phyloP scores from a whole-genome alignment of 169 alveolate genomes.

The Eimeria necatrix region DNA sequence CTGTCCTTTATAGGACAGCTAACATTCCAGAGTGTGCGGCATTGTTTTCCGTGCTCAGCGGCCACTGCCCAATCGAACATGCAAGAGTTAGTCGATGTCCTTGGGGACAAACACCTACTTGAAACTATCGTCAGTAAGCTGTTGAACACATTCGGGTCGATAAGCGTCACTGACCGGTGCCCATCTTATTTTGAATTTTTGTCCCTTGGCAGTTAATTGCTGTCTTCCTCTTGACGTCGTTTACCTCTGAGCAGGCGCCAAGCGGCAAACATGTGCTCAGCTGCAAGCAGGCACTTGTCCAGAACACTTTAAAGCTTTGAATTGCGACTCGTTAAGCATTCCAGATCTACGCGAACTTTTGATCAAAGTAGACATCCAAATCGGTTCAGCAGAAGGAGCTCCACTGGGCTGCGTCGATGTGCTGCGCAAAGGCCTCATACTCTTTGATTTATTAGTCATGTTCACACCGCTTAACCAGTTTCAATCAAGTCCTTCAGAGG shows the following conservation, averaged over 20 bases:
- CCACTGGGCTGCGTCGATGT: slow-evolving; percentile 39
- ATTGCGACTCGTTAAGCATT: slow-evolving; percentile 15
- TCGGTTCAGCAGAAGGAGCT: slow-evolving; percentile 41
- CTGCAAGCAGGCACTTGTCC: slow-evolving; percentile 29
- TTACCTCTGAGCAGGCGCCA: neutral
- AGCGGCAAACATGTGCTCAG: slow-evolving; percentile 48
- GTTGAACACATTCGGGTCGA: neutral
- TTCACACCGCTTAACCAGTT: slow-evolving; percentile 5
- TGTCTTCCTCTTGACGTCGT: neutral
- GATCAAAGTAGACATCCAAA: neutral
- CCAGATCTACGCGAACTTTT: neutral
- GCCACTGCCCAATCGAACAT: slow-evolving; percentile 61
- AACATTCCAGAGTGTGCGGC: neutral
- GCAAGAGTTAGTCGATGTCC: neutral
- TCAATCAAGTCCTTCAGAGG: slow-evolving; percentile 11
- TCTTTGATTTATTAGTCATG: neutral
- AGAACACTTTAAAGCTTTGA: neutral
- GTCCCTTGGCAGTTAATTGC: neutral
- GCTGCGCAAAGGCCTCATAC: slow-evolving; percentile 39
- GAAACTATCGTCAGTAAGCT: slow-evolving; percentile 29
- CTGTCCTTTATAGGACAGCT: neutral
- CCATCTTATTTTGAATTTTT: neutral
- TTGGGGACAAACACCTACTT: slow-evolving; percentile 24
- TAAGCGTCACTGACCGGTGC: neutral
- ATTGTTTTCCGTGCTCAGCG: slow-evolving; percentile 15